Base-by-base conservation (phyloP, 768 basidiomycete genomes). In the Kwoniella bestiolae region DNA sequence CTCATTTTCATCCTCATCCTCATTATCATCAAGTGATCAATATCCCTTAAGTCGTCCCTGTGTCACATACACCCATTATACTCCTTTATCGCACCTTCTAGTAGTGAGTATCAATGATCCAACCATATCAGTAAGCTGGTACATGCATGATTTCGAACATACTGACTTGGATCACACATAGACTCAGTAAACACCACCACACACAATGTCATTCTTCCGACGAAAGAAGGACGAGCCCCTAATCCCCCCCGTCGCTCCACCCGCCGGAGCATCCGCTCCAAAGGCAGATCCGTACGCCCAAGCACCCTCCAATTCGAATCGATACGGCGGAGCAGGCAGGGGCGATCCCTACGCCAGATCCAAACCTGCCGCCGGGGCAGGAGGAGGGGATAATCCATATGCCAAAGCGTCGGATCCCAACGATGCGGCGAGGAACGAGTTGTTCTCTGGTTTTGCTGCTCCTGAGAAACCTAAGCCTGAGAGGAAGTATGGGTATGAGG, bases 371-470 rank as follows among this genome's bases (percentile, higher is more conserved):
- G 64, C 62, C n/a, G n/a, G n/a, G n/a, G n/a, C n/a, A n/a, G n/a
- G n/a, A 5, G 74, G 71, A 11, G 76, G 69, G 49, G 67, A 68
- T 23, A 72, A 79, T 35, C 78, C 79, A 6, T 79, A 79, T 47
- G 76, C 78, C 2, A 66, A 70, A 16, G 66, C 68, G 12, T 38
- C n/a, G 4, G 57, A 59, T 45, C 60, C 63, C 2, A 57, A 70
- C 18, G 69, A 66, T 55, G 69, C 68, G 26, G 72, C 77, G 44
- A 45, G 82, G 11, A 78, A 76, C 56, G 79, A 82, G 65, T 69
- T 83, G 35, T 79, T 83, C 57, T 59, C 71, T 2, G 82, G 82
- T 35, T 79, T 53, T 45, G 66, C 31, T 25, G 69, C 75, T 12
- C 64, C 71, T 6, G 71, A 66, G 49, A 66, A 66, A 47, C 63